Evolutionary conservation across 1,284 basidiomycete genomes (phyloP), one percentile per base, ranked within the genome.

Genomic region (Sporisorium iseilematis-ciliati): DNA sequence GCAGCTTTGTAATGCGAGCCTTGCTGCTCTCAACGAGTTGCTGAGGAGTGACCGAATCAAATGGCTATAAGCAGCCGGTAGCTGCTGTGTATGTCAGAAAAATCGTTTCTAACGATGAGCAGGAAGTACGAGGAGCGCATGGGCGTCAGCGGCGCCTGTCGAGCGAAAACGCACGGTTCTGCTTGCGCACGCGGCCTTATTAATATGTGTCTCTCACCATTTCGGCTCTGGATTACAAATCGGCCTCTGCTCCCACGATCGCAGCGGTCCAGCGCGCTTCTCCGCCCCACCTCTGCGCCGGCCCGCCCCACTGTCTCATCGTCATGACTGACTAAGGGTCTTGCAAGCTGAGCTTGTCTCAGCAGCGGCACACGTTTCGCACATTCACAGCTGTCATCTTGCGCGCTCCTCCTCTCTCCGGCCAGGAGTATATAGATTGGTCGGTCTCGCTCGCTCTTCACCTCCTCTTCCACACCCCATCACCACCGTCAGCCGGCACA

Each of bases 151-250:
- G 4, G 10, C 23, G 7, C 1, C 10, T 20, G 7, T 48, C 46
- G 2, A 48, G 16, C 3, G 43, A 38, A n/a, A 21, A 42, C 25
- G 41, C 53, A 43, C 26, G 57, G 35, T 31, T 6, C 23, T 21
- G 26, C 40, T 48, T 51, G 40, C 59, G 51, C 51, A 54, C 51
- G 31, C 49, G 18, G 57, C 50, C 49, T 35, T 25, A n/a, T n/a
- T n/a, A n/a, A n/a, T n/a, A n/a, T n/a, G 40, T 50, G 33, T 25
- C 57, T 33, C 45, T 55, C 49, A 50, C 31, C 14, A 51, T 59
- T 45, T 38, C 14, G 20, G 10, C n/a, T 7, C 38, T 31, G 65
- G 51, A 69, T 69, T 69, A 69, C 67, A 69, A 69, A 69, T 69
- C 67, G 52, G 41, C 33, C 40, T 11, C 51, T 4, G 29, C 41